Base-by-base conservation (phyloP, 2,329 filamentous ascomycete genomes). In the Periconia digitata region DNA sequence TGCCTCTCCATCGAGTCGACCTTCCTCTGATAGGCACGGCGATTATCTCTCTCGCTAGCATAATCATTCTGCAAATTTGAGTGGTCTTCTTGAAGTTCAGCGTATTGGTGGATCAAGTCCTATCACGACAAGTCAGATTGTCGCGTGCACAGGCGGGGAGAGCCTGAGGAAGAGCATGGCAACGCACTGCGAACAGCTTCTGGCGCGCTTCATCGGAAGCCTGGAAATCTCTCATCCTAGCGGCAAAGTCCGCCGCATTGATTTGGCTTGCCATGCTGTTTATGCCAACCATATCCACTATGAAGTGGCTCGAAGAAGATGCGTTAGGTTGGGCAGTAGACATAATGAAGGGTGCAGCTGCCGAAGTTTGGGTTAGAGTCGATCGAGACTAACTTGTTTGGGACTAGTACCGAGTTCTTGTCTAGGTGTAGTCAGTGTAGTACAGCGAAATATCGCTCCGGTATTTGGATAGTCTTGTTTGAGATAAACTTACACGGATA, bases 201-300 rank as follows among this genome's bases (percentile, higher is more conserved):
- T 72, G 66, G 49, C 70, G 59, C 13, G 67, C 66, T n/a, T 67
- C 61, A 43, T 72, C 70, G 24, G 67, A 69, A 22, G 62, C 62
- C 24, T 62, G 61, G 47, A 72, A 72, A 23, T 51, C 49, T 24
- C 66, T 58, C 58, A 72, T 63, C 47, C 66, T 63, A 17, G 56
- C 53, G 21, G 52, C 45, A 48, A 62, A 59, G 18, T 58, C 54
- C 18, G 49, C 54, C 10, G 52, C 38, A 34, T 60, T 58, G 47
- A 62, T 56, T 22, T 62, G 54, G 16, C 17, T 35, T 6, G 46
- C 52, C 56, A 60, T 61, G 16, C 42, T 50, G 20, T 38, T 49
- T 42, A 51, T 46, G 20, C 46, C 50, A 10, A 56, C 57, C 53
- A 60, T 60, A 23, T 15, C n/a, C 37, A 22, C 16, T 15, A 7